Evolutionary conservation across 2,329 filamentous ascomycete species (phyloP), one percentile per base, ranked within the genome.

Genomic region (Pyricularia sp.): DNA sequence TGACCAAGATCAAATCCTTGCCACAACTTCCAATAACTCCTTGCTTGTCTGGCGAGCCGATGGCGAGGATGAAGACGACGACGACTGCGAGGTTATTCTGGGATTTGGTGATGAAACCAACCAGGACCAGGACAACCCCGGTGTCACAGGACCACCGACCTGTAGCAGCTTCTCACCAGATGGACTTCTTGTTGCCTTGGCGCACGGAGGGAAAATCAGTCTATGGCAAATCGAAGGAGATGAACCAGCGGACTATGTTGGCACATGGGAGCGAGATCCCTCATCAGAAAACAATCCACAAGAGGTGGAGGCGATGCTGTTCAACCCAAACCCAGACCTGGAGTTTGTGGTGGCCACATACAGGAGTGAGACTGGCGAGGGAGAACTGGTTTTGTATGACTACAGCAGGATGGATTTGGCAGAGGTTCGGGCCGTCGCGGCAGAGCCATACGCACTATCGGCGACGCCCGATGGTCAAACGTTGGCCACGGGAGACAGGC

Each of bases 321-420:
- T 69, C 42, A 69, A 69, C 23, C 68, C 68, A 28, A 69, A 69
- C n/a, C 68, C 68, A 4, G 68, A 55, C 63, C 25, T 69, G 9
- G 28, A 65, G 28, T 58, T 61, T 9, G 6, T 69, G 20, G 63
- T 65, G 3, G 61, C 59, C 11, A 59, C 68, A 2, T 65, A 65
- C 42, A 69, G 30, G 36, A 23, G 26, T 7, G 36, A 28, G 12
- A 31, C 33, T 1, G 42, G 59, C 25, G 50, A 36, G 5, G 66
- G 55, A 23, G 63, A 69, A 17, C 63, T 69, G 10, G 68, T 31
- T 11, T 28, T 66, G 14, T 65, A 59, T 20, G 68, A 69, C 36
- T 58, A 31, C 50, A 20, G 50, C 20, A 31, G 28, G 17, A 36
- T 17, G 14, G 20, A 25, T 3, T 26, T 58, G 23, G 10, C 12